Evolutionary conservation across 768 basidiomycete genomes (phyloP), one percentile per base, ranked within the genome.

Genomic region (Guyanaporus albipodus): DNA sequence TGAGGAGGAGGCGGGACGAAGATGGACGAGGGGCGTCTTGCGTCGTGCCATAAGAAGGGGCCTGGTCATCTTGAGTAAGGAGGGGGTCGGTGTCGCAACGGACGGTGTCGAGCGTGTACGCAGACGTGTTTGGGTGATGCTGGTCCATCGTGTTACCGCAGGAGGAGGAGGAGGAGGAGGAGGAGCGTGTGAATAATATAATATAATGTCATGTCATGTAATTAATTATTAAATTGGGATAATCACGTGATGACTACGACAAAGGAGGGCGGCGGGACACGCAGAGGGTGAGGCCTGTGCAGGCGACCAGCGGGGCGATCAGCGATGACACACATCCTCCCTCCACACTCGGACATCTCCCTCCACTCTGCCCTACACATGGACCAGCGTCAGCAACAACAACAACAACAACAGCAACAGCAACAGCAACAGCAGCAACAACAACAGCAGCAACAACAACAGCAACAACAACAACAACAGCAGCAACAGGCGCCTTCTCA

Each of bases 31-130:
- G 46, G 0, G 21, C 67, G 65, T n/a, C 60, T 49, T 46, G 73
- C 59, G 76, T 70, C 12, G 81, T 57, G 44, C 83, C 83, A 69
- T 86, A 85, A 34, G 32, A 35, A 4, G 46, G 22, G 6, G 70
- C n/a, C n/a, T n/a, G n/a, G 72, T 74, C 18, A 73, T 66, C 41
- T 48, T 52, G 44, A 0, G n/a, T 18, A 15, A 54, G 48, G 34
- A 68, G 58, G 2, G 59, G 56, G 54, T 69, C 68, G 52, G 56
- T 58, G 56, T 58, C 63, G 54, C 26, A n/a, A n/a, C n/a, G 65
- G 17, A 89, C 73, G 42, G 82, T 83, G 40, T 75, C 72, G 46
- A 90, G 78, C 0, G 87, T 85, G 68, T 89, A 88, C 18, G 67
- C 66, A 9, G 77, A 79, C 7, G 66, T 32, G 65, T 77, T 75